Evolutionary conservation across 768 basidiomycete genomes (phyloP), one percentile per base, ranked within the genome.

Genomic region (Boletus rubropictus): DNA sequence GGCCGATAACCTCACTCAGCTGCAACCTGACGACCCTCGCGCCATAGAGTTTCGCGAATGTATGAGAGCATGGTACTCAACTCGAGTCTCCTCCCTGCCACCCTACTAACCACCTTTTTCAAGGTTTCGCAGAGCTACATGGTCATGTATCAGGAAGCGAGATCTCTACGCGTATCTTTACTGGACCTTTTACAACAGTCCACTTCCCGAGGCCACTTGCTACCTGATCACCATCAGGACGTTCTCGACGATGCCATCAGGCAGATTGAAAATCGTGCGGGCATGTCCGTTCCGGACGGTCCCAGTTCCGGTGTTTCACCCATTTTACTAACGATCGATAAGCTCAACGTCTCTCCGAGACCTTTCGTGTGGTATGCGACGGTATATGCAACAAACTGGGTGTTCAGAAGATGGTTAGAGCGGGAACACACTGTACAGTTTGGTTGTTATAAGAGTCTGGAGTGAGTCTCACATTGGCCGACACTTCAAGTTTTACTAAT

Each of bases 101-200:
- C 8, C 18, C 20, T 2, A 18, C 43, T 54, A 7, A 60, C 21
- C 21, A 38, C 27, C n/a, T n/a, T n/a, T 11, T 32, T 32, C 46
- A 57, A 59, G 89, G 89, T 94, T 94, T 63, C 69, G 76, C 46
- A 81, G 79, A 54, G 79, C 74, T 14, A 79, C 82, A 0, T 95
- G 87, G 86, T 82, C 82, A 0, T 70, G 76, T 11, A 76, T 95
- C 48, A 79, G 72, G 36, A 72, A 70, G 15, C 69, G 76, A 32
- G 79, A 90, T 61, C 68, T 89, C 46, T 73, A 73, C 34, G 71
- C 77, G 49, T 94, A 89, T 86, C 69, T 95, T 25, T 82, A 88
- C 47, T 94, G 91, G 90, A 76, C 80, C 20, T 82, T 87, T 58
- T 93, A 82, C 65, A 85, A 85, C 59, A 71, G 76, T 5, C 72